phyloP scores from a whole-genome alignment of 352 stramenopile species.

The Phytophthora pisi region DNA sequence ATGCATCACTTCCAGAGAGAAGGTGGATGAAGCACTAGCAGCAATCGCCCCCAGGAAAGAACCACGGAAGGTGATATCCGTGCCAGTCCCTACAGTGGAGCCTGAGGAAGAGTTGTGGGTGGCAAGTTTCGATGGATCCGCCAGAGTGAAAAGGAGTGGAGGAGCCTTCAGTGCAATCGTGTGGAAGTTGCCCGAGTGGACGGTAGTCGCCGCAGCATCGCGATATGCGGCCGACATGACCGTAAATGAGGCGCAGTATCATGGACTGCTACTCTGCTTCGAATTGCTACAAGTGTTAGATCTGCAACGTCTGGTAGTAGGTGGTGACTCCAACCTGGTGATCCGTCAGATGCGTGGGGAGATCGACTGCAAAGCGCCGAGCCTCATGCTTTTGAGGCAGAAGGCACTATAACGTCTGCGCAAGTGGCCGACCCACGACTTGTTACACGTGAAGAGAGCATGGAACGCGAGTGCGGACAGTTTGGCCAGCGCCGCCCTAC shows the following conservation, averaged over 20 bases:
- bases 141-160: conserved; percentile 4
- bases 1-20: neutral
- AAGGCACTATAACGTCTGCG: neutral
- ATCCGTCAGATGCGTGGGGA: conserved; percentile 8
- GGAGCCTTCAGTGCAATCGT: conserved; percentile 13
- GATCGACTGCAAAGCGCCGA: conserved; percentile 6
- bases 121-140: conserved; percentile 27
- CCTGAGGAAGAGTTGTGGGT: conserved; percentile 4
- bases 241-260: conserved; percentile 33
- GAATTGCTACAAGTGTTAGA: neutral
- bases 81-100: neutral
- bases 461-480: conserved; percentile 7
- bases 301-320: neutral
- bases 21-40: neutral
- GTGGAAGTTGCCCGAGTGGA: conserved; percentile 21
- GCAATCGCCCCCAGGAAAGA: neutral
- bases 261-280: neutral
- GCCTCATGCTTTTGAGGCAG: neutral
- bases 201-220: neutral
- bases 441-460: conserved; percentile 1
- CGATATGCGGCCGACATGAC: conserved; percentile 1
- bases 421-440: neutral
- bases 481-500: neutral
- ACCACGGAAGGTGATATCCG: neutral
- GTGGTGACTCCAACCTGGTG: conserved; percentile 4